Conservation (phyloP, 2,329 filamentous ascomycete genomes). For the Allantophomopsis cytisporea region DNA sequence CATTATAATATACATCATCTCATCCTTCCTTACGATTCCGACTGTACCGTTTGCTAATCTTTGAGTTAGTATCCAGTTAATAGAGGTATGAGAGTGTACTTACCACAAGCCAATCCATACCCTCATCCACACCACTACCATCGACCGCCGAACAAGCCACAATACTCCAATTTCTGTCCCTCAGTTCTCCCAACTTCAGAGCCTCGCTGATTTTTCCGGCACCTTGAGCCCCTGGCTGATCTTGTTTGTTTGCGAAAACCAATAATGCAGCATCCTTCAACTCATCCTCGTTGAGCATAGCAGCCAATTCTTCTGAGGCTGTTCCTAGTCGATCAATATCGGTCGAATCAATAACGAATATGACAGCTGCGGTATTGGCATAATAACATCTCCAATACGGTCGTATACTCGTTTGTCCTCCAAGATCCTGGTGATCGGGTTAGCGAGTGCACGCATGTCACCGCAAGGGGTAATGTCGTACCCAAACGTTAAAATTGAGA, state of each 20-base stretch:
- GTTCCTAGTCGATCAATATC: conserved; percentile 93
- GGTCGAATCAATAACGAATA: conserved; percentile 97
- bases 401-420: conserved; percentile 95
- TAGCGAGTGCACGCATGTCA: background rate
- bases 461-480: conserved; percentile 27
- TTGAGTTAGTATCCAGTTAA: background rate
- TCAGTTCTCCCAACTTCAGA: conserved; percentile 74
- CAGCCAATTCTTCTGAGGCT: conserved; percentile 79
- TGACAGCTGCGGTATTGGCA: conserved; percentile 93
- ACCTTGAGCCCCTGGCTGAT: conserved; percentile 91
- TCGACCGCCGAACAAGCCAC: conserved; percentile 95
- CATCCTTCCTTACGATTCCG: conserved; percentile 13
- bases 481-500: conserved; percentile 97
- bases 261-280: conserved; percentile 82
- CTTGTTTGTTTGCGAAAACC: conserved; percentile 98
- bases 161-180: conserved; percentile 98
- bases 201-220: conserved; percentile 95
- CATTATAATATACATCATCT: background rate
- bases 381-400: conserved; percentile 99
- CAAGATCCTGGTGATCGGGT: conserved; percentile 52
- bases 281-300: conserved; percentile 97
- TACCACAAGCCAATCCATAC: conserved; percentile 92
- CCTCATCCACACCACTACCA: conserved; percentile 85
- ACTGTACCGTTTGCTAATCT: conserved; percentile 20
- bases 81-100: conserved; percentile 8